These are phyloP conservation scores for Nicotiana tabacum DNA, from an alignment of 257 asterid genomes.

Conservation along the genomic window DNA sequence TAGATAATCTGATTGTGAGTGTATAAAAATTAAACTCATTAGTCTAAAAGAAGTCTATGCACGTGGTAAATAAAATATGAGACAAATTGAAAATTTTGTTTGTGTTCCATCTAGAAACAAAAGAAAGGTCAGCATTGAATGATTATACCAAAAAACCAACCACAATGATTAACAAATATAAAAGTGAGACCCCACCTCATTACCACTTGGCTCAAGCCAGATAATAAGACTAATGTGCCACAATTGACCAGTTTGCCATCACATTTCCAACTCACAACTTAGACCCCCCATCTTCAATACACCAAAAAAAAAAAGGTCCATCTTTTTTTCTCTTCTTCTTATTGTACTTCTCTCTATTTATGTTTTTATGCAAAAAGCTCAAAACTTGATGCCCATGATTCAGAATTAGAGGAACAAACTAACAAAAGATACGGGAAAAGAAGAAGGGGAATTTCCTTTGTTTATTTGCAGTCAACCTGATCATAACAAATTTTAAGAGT, in stretches of 20 bases:
- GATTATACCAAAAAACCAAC: constrained; percentile 21
- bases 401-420: neutral
- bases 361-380: neutral
- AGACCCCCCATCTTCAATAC: neutral
- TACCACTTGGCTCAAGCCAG: constrained; percentile 10
- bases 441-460: neutral
- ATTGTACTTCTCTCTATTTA: neutral
- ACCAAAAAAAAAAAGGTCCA: neutral
- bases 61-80: neutral
- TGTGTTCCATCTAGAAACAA: constrained; percentile 1
- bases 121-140: constrained; percentile 4
- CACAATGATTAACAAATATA: constrained; percentile 7
- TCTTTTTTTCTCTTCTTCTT: neutral
- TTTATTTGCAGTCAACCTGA: neutral
- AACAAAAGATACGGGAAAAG: neutral
- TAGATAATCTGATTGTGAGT: neutral
- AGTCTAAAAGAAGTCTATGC: neutral
- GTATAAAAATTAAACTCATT: neutral
- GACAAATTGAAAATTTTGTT: constrained; percentile 5
- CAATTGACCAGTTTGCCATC: neutral
- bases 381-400: neutral
- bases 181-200: constrained; percentile 16
- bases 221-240: neutral
- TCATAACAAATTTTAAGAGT: neutral
- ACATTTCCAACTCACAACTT: neutral